Evolutionary conservation across 805 yeast species (phyloP).

Genomic region (Candida glaebosa): DNA sequence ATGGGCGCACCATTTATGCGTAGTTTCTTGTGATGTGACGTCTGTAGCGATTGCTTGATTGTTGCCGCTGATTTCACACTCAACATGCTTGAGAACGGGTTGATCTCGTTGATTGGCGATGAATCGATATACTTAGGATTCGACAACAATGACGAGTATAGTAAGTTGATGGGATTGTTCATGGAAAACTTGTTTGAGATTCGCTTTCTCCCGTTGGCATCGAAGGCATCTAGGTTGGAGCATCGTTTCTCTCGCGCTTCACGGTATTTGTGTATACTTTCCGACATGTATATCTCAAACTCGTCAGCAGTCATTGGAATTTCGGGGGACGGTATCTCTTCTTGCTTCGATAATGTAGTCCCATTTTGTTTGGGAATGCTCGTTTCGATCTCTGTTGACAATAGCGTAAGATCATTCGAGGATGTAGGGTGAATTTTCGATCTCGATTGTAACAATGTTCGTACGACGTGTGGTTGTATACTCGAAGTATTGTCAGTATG

Average conservation of each 20-base stretch:
- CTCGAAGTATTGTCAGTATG: no score
- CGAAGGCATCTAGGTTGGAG: conserved; percentile 9
- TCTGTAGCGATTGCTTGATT: conserved; percentile 30
- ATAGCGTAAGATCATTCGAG: no score
- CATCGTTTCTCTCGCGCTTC: conserved; percentile 18
- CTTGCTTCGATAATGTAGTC: no score
- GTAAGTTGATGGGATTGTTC: conserved; percentile 23
- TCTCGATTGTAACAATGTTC: no score
- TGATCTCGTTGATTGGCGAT: conserved; percentile 3
- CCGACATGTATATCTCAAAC: conserved; percentile 32
- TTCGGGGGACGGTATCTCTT: no score
- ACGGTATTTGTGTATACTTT: conserved; percentile 31
- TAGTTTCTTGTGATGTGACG: conserved; percentile 40
- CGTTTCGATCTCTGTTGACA: no score
- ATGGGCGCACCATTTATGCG: conserved; percentile 38
- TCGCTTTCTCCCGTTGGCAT: conserved; percentile 2
- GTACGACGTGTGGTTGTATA: no score
- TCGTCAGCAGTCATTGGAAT: conserved; percentile 18
- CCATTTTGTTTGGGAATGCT: no score
- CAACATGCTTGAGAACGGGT: conserved; percentile 15
- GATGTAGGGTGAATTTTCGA: no score
- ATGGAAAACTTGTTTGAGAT: background rate
- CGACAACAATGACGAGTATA: conserved; percentile 21
- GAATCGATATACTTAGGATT: conserved; percentile 12
- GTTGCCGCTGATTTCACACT: conserved; percentile 35